Evolutionary conservation across 108 stramenopile species (phyloP).

Genomic region (Skeletonema menzelii): DNA sequence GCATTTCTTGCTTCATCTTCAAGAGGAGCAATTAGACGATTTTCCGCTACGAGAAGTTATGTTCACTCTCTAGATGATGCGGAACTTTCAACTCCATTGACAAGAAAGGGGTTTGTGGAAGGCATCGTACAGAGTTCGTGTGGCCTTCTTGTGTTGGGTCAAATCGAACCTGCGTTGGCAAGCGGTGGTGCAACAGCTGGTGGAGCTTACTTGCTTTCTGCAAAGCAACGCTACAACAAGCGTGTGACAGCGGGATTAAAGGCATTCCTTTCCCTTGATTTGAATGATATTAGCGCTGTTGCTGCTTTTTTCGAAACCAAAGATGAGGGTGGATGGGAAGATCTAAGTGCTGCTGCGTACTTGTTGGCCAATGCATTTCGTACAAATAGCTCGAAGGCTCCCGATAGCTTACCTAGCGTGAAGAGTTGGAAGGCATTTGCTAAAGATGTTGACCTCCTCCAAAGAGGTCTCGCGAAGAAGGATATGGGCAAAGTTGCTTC

Average conservation of each 20-base stretch:
- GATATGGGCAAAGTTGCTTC: slow-evolving; percentile 49
- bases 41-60: neutral
- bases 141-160: slow-evolving; percentile 3
- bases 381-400: slow-evolving; percentile 59
- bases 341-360: slow-evolving; percentile 68
- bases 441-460: slow-evolving; percentile 58
- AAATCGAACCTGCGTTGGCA: slow-evolving; percentile 43
- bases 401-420: slow-evolving; percentile 58
- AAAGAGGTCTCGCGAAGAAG: slow-evolving; percentile 65
- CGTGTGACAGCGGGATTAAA: slow-evolving; percentile 70
- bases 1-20: neutral
- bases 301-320: slow-evolving; percentile 62
- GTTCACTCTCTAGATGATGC: neutral
- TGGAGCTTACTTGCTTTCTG: slow-evolving; percentile 81
- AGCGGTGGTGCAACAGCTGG: slow-evolving; percentile 87
- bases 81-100: neutral
- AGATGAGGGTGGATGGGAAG: slow-evolving; percentile 78
- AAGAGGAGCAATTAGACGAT: neutral
- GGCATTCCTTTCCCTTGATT: slow-evolving; percentile 59
- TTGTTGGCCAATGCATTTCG: slow-evolving; percentile 79
- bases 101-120: slow-evolving; percentile 24
- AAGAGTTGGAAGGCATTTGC: slow-evolving; percentile 88
- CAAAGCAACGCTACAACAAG: slow-evolving; percentile 88
- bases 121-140: slow-evolving; percentile 11
- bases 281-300: slow-evolving; percentile 47